Conservation (phyloP, 176 grass and related monocot species). For the Triticum aestivum region DNA sequence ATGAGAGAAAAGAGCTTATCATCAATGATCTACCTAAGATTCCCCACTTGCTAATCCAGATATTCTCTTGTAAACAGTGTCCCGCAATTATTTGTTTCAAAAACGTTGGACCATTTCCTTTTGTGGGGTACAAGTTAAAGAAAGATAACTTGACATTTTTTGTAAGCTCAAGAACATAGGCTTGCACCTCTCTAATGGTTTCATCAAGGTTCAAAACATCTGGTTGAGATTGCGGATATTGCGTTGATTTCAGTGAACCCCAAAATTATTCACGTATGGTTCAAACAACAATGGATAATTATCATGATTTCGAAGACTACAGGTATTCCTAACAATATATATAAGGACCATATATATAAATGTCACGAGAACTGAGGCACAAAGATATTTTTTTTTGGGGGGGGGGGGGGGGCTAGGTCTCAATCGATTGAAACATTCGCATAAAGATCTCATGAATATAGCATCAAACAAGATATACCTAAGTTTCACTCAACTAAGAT, state of each 20-base stretch:
- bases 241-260: neutral
- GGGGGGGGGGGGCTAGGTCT: too few species aligned
- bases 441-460: too few species aligned
- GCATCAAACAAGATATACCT: too few species aligned
- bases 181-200: neutral
- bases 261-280: neutral
- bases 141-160: neutral
- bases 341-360: neutral
- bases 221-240: neutral
- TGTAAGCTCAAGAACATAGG: neutral
- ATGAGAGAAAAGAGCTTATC: neutral
- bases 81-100: neutral
- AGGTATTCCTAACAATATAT: too few species aligned
- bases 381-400: neutral
- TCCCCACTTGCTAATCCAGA: conserved; percentile 25
- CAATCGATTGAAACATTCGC: too few species aligned
- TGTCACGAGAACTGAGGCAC: neutral
- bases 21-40: conserved; percentile 26
- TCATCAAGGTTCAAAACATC: neutral
- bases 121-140: neutral
- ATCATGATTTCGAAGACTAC: too few species aligned
- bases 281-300: neutral
- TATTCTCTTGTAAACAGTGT: neutral
- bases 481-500: too few species aligned
- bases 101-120: neutral